Conservation (phyloP, 2,329 filamentous ascomycete species). For the Colletotrichum caudatum region DNA sequence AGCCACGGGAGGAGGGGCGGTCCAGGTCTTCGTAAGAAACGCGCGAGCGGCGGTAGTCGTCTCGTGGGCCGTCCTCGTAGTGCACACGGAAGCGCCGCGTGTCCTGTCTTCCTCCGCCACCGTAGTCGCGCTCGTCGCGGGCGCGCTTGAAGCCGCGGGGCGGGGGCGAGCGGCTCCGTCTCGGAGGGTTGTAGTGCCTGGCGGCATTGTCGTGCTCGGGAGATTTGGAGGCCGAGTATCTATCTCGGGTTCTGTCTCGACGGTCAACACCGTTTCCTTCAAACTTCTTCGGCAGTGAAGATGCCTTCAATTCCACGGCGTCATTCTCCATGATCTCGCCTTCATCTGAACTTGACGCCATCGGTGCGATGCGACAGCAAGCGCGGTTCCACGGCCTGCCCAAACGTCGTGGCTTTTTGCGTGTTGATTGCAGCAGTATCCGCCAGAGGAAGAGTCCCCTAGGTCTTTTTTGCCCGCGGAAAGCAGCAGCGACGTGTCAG, state of each 20-base stretch:
- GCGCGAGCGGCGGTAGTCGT: constrained; percentile 61
- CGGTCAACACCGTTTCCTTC: constrained; percentile 91
- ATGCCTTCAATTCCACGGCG: constrained; percentile 80
- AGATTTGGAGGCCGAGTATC: constrained; percentile 66
- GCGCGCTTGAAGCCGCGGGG: constrained; percentile 76
- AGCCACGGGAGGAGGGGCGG: constrained; percentile 59
- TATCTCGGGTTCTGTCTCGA: constrained; percentile 82
- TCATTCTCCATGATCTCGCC: constrained; percentile 86
- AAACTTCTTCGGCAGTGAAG: constrained; percentile 80
- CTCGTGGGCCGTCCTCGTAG: constrained; percentile 68
- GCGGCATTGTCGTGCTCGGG: constrained; percentile 64
- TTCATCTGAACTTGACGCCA: constrained; percentile 78
- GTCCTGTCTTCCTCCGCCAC: constrained; percentile 59
- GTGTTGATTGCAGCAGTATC: constrained; percentile 28
- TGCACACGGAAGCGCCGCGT: constrained; percentile 70
- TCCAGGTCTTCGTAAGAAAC: constrained; percentile 69
- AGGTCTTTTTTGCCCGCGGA: constrained; percentile 37
- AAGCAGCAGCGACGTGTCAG: constrained; percentile 42
- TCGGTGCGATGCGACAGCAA: constrained; percentile 25
- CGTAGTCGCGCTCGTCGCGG: constrained; percentile 71
- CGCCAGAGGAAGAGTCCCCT: constrained; percentile 41
- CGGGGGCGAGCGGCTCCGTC: constrained; percentile 63
- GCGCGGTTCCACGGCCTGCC: constrained; percentile 5
- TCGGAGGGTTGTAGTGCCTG: constrained; percentile 56
- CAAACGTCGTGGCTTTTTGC: constrained; percentile 4